Base-by-base conservation (phyloP, 805 yeast species). In the Debaryomyces tyrocola region DNA sequence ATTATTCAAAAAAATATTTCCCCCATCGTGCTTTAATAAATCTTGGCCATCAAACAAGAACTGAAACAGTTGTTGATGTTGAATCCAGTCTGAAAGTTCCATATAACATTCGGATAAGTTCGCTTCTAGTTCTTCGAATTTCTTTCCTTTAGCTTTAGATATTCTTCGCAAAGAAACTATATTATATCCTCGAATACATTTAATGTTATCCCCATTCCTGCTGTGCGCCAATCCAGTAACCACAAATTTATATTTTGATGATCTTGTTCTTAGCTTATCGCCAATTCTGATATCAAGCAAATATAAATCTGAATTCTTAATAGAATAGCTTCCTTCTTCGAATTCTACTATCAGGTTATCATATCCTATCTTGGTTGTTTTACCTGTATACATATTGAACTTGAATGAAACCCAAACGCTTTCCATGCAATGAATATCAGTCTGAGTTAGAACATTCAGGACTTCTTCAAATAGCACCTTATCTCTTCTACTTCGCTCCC, bases 101-200 rank as follows among this genome's bases (percentile, higher is more conserved):
- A 74, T 70, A 41, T 53, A 66, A 31, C 71, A 56, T 20, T 63
- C 63, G 40, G 65, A 53, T n/a, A 73, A 44, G 1, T 60, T 54
- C 1, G 67, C 64, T n/a, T 46, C 41, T 44, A 45, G 48, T 45
- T 58, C 66, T 33, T 48, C 47, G 4, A 36, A 24, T 6, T 20
- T 40, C 11, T 45, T 49, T n/a, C 21, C 45, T 39, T 50, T 52
- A 33, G 37, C 45, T 20, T 47, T 54, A n/a, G 52, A 51, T 29
- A 42, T 56, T 55, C 60, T 51, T 48, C 56, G 66, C 6, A 73
- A 62, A 50, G 66, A 64, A 2, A 82, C 77, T 0, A 73, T 66
- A 56, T 83, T 82, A 55, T 69, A 84, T 0, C 90, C 90, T 51
- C 90, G 66, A 46, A 82, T 69, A 57, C 90, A 84, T 41, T 71